Base-by-base conservation (phyloP, 1,284 basidiomycete genomes). In the Uromyces viciae-fabae region DNA sequence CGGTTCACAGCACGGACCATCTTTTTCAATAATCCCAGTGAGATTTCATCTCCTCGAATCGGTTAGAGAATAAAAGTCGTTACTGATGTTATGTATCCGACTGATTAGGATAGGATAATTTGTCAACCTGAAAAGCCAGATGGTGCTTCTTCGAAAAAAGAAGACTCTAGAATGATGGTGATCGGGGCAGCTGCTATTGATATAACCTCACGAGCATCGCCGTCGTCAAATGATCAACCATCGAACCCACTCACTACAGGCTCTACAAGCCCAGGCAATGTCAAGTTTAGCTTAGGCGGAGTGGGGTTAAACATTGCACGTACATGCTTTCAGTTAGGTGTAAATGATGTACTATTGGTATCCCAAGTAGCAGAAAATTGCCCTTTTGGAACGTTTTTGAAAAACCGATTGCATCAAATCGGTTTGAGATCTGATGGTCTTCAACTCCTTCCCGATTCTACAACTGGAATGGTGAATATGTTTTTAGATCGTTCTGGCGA, bases 241-340 rank as follows among this genome's bases (percentile, higher is more conserved):
- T n/a, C 36, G 3, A 75, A 75, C 22, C 68, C 83, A 81, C 11
- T 86, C 88, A 83, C 82, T 86, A 58, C 82, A 83, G 88, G 90
- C 74, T 93, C 94, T 0, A 99, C 97, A 0, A 89, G 89, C 8
- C 94, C 94, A 0, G 97, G 96, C 11, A 87, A 85, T 1, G 90
- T 98, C 19, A 87, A 87, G 1, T 83, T 95, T 38, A 90, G 92
- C 0, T 88, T 94, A 0, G 97, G 97, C 1, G 97, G 97, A 17
- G 97, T 99, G 2, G 95, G 90, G 0, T 90, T 95, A 33, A 99
- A 99, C 85, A 91, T 99, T 68, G 94, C 95, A 0, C 94, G 97
- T 85, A 93, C 94, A 0, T 90, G 94, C 1, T 90, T 92, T 83
- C 89, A 92, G 31, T 85, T 91, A 9, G 85, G 91, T 40, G 25